These are phyloP conservation scores for Berkeleyomyces rouxiae DNA, from an alignment of 2,329 filamentous ascomycete genomes.

Conservation along the genomic window DNA sequence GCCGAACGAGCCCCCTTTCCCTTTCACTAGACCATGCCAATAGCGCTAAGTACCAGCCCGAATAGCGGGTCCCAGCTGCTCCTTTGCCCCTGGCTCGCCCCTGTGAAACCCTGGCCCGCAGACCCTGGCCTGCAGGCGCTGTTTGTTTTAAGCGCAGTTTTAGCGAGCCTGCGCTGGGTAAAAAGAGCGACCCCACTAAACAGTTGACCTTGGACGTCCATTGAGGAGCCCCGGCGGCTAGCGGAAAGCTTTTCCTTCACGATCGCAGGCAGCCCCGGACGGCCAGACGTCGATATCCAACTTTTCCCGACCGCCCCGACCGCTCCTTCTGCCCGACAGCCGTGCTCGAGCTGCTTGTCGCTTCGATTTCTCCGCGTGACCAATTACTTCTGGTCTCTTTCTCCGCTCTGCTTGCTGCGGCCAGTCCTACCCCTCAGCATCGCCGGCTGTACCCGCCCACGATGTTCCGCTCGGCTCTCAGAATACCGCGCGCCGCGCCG, in stretches of 20 bases:
- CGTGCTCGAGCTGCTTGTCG: not conserved
- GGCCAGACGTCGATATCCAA: not conserved
- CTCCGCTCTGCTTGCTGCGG: not conserved
- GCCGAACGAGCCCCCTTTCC: not conserved
- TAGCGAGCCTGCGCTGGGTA: not conserved
- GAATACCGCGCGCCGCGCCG: conserved; percentile 30
- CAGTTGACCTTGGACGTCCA: conserved; percentile 3
- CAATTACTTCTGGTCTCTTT: not conserved
- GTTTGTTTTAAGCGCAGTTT: not conserved
- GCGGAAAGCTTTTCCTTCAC: conserved; percentile 12
- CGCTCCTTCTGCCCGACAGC: not conserved
- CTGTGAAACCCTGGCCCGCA: not conserved
- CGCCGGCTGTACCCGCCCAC: conserved; percentile 17
- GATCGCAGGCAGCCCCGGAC: not conserved
- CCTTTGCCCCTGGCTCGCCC: not conserved
- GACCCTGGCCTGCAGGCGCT: too few species aligned
- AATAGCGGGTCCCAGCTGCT: not conserved
- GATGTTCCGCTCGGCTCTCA: conserved; percentile 39
- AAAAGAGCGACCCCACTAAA: conserved; percentile 8
- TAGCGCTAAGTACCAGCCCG: not conserved
- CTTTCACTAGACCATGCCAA: not conserved
- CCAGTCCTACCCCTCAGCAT: not conserved
- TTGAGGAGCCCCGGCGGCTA: conserved; percentile 3
- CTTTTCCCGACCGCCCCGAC: not conserved
- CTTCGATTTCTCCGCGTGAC: not conserved